phyloP scores from a whole-genome alignment of 2,329 filamentous ascomycete species.

The Colletotrichum cuscutae region DNA sequence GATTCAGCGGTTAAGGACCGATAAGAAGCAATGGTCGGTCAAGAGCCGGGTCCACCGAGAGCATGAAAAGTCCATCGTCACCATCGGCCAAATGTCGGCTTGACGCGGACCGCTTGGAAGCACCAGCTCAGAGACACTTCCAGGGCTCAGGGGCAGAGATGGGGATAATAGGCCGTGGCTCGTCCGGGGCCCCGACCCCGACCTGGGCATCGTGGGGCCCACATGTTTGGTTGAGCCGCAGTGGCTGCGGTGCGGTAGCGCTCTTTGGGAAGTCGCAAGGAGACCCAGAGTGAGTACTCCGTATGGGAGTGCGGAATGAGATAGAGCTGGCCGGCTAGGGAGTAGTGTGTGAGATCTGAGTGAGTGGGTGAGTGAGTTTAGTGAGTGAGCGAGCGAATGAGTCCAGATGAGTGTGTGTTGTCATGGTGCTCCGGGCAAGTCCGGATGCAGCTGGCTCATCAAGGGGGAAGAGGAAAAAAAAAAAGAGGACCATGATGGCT shows the following conservation, averaged over 20 bases:
- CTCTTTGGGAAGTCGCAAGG: neutral
- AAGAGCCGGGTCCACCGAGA: constrained; percentile 31
- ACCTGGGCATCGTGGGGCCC: neutral
- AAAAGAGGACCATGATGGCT: constrained; percentile 29
- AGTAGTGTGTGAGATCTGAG: neutral
- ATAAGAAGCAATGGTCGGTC: constrained; percentile 32
- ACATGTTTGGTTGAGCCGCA: neutral
- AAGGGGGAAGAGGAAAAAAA: neutral
- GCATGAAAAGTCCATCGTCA: constrained; percentile 32
- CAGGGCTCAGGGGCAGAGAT: neutral
- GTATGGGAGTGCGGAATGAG: neutral
- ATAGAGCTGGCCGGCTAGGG: neutral
- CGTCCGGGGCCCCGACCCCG: constrained; percentile 12
- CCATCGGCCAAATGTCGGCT: constrained; percentile 35
- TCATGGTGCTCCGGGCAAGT: constrained; percentile 14
- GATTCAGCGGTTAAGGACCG: constrained; percentile 36
- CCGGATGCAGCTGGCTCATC: constrained; percentile 19
- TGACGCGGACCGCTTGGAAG: constrained; percentile 22
- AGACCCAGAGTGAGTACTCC: no score
- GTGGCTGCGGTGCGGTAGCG: neutral
- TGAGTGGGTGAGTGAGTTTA: neutral
- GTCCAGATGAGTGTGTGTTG: neutral
- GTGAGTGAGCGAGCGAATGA: neutral
- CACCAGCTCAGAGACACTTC: neutral
- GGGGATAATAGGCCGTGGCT: constrained; percentile 5